Evolutionary conservation across 306 rosid species (phyloP).

Genomic region (Myrica gale): DNA sequence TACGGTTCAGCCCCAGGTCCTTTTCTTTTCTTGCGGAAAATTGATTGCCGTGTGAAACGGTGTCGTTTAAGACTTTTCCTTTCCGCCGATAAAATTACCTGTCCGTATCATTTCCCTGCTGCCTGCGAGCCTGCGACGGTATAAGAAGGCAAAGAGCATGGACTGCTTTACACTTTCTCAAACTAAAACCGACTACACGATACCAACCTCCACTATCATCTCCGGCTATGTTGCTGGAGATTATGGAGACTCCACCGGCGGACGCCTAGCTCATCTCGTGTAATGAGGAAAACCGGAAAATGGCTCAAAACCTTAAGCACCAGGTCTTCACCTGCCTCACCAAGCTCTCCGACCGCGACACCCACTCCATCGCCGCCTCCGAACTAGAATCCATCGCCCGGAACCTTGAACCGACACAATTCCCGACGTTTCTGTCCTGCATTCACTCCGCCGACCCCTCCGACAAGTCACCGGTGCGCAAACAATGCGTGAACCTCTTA

Average conservation of each 20-base stretch:
- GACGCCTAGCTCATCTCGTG: not conserved
- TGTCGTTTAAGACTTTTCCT: not conserved
- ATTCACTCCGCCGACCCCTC: constrained; percentile 77
- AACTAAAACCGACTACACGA: not conserved
- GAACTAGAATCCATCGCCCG: constrained; percentile 83
- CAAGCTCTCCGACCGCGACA: constrained; percentile 95
- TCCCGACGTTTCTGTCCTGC: constrained; percentile 72
- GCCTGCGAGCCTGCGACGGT: constrained; percentile 12
- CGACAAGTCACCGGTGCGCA: constrained; percentile 80
- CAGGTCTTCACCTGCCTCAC: constrained; percentile 76
- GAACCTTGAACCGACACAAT: constrained; percentile 46
- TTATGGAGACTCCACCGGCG: constrained; percentile 29
- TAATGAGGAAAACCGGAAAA: not conserved
- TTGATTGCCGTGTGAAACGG: not conserved
- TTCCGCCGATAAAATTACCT: no score
- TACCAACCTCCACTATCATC: constrained; percentile 4
- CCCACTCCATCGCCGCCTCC: constrained; percentile 58
- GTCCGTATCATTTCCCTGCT: constrained; percentile 24
- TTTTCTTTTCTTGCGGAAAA: no score
- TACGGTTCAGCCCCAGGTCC: no score
- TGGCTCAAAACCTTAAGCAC: constrained; percentile 59
- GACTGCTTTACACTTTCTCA: not conserved
- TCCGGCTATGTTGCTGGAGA: constrained; percentile 67
- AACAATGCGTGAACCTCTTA: constrained; percentile 72
- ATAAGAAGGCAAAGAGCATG: constrained; percentile 25